Evolutionary conservation across 169 alveolate genomes (phyloP), one percentile per base, ranked within the genome.

Genomic region (Plasmodium vinckei): DNA sequence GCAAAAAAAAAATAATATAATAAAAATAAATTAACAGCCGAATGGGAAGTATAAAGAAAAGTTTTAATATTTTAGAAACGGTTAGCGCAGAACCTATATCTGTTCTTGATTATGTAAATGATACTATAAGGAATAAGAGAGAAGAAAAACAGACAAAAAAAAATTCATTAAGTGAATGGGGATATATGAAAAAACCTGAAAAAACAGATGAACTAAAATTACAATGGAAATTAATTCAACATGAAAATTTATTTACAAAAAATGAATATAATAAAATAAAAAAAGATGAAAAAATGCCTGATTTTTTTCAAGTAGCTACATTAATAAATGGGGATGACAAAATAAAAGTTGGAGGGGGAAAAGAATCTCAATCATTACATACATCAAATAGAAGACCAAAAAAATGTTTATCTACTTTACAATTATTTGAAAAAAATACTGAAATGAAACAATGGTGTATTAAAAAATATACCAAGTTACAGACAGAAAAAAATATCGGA

Each of bases 271-370:
- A 86, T 15, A 86, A 86, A 59, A 64, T 86, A 69, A 86, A 86
- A 33, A 86, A 69, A 64, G 91, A 86, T 70, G 91, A 86, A 21
- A 86, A 86, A 19, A 86, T 86, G 91, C 91, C 91, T 1, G 19
- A 86, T 0, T 86, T 63, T 86, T 86, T 86, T 70, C 91, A 86
- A 70, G 91, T 86, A 3, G 91, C 91, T 59, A 86, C 91, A 21
- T 21, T 86, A 69, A 73, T 86, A 13, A 86, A 86, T 86, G 71
- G 73, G 12, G 60, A 61, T 63, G 63, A 86, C 19, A 86, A 86
- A 63, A 86, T 86, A 69, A 70, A 68, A 39, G 91, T 86, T 7
- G 91, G 91, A 42, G 91, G 57, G 9, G 91, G 91, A 60, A 57
- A 69, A 51, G 91, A 86, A 64, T 69, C 87, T 1, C 91, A 86